Conservation (phyloP, 768 basidiomycete genomes). For the Amanita molliuscula region DNA sequence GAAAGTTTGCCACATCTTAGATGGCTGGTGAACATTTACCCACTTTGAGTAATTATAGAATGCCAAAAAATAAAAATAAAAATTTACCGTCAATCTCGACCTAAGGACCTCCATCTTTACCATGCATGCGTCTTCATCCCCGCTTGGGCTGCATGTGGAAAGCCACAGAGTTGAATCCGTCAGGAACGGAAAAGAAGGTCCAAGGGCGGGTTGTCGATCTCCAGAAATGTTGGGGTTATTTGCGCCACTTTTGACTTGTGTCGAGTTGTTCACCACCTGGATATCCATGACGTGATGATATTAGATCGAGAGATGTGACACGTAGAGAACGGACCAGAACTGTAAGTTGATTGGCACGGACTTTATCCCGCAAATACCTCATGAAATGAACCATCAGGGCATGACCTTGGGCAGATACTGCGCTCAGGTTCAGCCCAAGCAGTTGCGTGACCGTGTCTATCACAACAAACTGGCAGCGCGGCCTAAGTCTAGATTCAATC, state of each 20-base stretch:
- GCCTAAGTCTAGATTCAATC: constrained; percentile 19
- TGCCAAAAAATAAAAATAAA: neutral
- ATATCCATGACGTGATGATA: constrained; percentile 1
- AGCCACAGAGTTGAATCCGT: constrained; percentile 73
- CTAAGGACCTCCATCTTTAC: neutral
- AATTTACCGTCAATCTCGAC: neutral
- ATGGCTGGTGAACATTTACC: neutral
- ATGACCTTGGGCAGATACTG: constrained; percentile 65
- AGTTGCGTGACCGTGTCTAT: constrained; percentile 60
- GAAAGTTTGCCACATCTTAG: neutral
- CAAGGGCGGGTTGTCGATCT: constrained; percentile 57
- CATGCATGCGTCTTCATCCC: neutral
- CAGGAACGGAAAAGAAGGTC: constrained; percentile 64
- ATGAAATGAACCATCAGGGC: constrained; percentile 65
- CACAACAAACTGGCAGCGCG: constrained; percentile 30
- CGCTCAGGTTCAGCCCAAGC: constrained; percentile 51
- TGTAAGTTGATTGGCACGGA: constrained; percentile 32
- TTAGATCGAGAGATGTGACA: neutral
- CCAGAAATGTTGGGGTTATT: constrained; percentile 10
- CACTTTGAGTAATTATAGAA: neutral
- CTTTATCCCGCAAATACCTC: constrained; percentile 44
- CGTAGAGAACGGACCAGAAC: constrained; percentile 35
- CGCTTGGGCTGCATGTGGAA: constrained; percentile 11
- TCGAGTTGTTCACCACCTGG: constrained; percentile 56
- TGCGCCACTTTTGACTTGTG: constrained; percentile 15